Conservation (phyloP, 1,284 basidiomycete genomes). For the Apiotrichum akiyoshidainum region DNA sequence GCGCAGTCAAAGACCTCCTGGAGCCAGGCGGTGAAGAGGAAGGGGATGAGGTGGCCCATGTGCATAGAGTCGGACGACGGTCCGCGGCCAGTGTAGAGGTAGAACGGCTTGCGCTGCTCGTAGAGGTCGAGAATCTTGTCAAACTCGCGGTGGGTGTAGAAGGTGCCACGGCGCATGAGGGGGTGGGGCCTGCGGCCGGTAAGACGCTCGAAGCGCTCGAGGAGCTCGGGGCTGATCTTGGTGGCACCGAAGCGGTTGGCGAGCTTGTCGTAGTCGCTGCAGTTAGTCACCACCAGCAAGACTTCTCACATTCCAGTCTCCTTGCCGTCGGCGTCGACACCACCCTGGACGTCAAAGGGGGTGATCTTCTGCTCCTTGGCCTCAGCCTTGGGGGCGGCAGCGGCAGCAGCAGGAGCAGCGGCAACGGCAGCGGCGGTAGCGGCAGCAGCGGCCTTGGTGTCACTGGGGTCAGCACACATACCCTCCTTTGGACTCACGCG, state of each 20-base stretch:
- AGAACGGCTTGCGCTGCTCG: conserved; percentile 96
- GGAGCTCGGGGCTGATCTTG: conserved; percentile 68
- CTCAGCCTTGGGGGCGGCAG: background rate
- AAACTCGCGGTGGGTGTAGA: conserved; percentile 97
- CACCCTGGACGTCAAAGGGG: conserved; percentile 97
- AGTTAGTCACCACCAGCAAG: conserved; percentile 4
- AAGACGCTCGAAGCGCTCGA: conserved; percentile 85
- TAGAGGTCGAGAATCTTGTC: conserved; percentile 91
- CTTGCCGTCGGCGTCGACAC: conserved; percentile 81
- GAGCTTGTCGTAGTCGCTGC: conserved; percentile 89
- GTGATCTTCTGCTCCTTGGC: conserved; percentile 78
- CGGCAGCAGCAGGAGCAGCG: conserved; percentile 2
- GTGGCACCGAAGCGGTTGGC: conserved; percentile 91
- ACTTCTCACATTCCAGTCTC: conserved; percentile 68
- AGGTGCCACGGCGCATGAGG: conserved; percentile 85
- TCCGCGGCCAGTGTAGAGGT: conserved; percentile 95
- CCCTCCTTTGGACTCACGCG: background rate
- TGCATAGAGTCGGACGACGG: conserved; percentile 98
- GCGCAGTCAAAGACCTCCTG: conserved; percentile 96
- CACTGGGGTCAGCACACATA: background rate
- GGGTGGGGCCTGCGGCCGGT: conserved; percentile 91
- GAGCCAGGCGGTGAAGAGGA: conserved; percentile 96
- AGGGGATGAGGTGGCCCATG: conserved; percentile 95
- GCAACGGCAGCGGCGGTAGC: conserved; percentile 9
- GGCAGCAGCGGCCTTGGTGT: conserved; percentile 18